phyloP scores from a whole-genome alignment of 345 rosid species.

The Citrus mangshanensis region DNA sequence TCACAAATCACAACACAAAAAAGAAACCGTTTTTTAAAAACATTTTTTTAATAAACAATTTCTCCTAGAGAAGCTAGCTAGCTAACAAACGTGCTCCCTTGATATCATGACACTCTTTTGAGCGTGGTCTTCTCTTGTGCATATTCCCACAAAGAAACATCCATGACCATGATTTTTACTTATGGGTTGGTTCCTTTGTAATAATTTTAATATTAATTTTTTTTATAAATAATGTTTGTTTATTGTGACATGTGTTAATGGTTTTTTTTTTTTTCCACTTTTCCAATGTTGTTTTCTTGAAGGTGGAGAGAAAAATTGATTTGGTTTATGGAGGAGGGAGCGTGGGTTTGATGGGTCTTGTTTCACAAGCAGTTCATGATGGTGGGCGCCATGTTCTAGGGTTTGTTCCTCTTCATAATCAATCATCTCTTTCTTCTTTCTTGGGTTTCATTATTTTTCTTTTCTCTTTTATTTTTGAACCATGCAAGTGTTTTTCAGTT shows the following conservation, averaged over 20 bases:
- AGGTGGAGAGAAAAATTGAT: conserved; percentile 96
- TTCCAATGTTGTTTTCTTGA: conserved; percentile 26
- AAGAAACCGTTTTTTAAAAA: background rate
- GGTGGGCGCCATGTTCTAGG: conserved; percentile 99
- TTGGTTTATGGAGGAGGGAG: conserved; percentile 97
- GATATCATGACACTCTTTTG: conserved; percentile 41
- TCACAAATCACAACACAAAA: conserved; percentile 9
- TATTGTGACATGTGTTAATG: conserved; percentile 28
- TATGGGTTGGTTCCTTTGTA: conserved; percentile 12
- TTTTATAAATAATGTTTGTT: conserved; percentile 18
- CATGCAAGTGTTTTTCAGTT: conserved; percentile 20
- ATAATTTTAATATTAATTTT: too few species aligned
- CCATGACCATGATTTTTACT: conserved; percentile 24
- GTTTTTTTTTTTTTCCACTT: conserved; percentile 22
- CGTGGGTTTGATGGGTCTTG: conserved; percentile 98
- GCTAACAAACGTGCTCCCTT: conserved; percentile 52
- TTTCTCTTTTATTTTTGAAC: background rate
- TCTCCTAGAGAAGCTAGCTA: conserved; percentile 24
- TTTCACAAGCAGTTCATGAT: conserved; percentile 97
- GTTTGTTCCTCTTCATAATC: conserved; percentile 41
- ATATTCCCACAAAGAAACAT: conserved; percentile 3
- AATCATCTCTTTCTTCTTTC: background rate
- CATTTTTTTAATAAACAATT: background rate
- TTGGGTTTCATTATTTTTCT: background rate
- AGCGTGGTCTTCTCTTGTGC: conserved; percentile 31